phyloP scores from a whole-genome alignment of 2,329 filamentous ascomycete genomes.

The Magnaporthales sp. region DNA sequence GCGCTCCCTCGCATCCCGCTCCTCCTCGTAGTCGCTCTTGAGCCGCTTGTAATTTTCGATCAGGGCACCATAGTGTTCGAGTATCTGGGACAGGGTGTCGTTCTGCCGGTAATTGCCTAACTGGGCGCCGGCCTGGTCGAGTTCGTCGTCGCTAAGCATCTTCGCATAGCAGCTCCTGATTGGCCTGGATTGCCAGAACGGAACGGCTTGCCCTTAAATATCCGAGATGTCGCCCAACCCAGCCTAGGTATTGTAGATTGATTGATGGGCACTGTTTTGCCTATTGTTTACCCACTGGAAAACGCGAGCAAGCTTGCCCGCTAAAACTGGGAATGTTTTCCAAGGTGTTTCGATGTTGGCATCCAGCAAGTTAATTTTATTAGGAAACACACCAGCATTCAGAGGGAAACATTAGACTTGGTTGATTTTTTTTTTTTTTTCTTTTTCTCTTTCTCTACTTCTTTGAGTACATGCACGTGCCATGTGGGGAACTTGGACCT shows the following conservation, averaged over 20 bases:
- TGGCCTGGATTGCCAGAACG: neutral
- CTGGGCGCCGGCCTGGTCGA: neutral
- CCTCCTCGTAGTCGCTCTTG: conserved; percentile 49
- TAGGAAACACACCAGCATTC: too few relatives aligned
- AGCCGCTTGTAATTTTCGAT: conserved; percentile 45
- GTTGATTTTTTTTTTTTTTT: too few relatives aligned
- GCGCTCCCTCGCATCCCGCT: conserved; percentile 40
- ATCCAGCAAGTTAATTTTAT: too few relatives aligned
- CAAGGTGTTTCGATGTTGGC: neutral
- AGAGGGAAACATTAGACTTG: too few relatives aligned
- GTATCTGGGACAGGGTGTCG: neutral
- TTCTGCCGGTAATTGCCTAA: neutral
- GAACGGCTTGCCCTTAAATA: neutral
- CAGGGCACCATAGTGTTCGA: conserved; percentile 24
- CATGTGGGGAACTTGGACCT: neutral
- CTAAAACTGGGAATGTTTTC: neutral
- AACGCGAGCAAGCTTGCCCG: neutral
- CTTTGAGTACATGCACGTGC: neutral
- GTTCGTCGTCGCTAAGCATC: neutral
- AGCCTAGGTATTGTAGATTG: neutral
- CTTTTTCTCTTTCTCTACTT: too few relatives aligned
- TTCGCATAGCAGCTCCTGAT: neutral
- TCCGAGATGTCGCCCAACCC: too few relatives aligned
- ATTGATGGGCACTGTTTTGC: neutral
- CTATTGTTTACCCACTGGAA: neutral